These are phyloP conservation scores for Oryza brachyantha DNA, from an alignment of 176 grass and related monocot genomes.

Conservation along the genomic window DNA sequence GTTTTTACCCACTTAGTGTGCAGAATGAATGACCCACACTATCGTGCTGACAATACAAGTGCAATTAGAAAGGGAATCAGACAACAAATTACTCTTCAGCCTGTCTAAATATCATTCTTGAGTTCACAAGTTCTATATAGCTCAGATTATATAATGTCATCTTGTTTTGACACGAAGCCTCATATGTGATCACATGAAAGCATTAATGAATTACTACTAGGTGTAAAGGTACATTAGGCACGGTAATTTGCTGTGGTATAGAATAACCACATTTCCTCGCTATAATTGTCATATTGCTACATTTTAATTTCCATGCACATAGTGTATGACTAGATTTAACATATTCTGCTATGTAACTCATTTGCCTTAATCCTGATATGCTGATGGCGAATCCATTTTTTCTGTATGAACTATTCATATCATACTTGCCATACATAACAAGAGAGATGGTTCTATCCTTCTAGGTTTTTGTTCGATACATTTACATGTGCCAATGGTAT, in stretches of 20 bases:
- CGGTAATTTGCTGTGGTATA: background rate
- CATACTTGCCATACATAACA: background rate
- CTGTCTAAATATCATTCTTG: slow-evolving; percentile 12
- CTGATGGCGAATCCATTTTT: background rate
- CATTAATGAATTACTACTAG: background rate
- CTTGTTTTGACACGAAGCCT: background rate
- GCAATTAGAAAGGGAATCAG: background rate
- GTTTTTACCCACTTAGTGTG: background rate
- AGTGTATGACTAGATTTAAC: background rate
- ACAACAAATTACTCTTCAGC: background rate
- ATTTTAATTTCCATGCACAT: background rate
- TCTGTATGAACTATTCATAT: background rate
- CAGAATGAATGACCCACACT: background rate
- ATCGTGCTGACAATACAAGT: background rate
- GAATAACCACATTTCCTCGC: background rate
- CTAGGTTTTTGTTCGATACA: background rate
- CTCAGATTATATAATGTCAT: background rate
- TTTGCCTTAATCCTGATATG: background rate
- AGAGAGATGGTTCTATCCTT: background rate
- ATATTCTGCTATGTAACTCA: background rate
- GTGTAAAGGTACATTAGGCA: background rate
- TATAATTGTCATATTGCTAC: background rate
- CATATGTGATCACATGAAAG: background rate
- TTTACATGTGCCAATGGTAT: background rate
- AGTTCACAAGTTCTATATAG: background rate